These are phyloP conservation scores for Lasiodiplodia hormozganensis DNA, from an alignment of 2,329 filamentous ascomycete genomes.

Conservation along the genomic window DNA sequence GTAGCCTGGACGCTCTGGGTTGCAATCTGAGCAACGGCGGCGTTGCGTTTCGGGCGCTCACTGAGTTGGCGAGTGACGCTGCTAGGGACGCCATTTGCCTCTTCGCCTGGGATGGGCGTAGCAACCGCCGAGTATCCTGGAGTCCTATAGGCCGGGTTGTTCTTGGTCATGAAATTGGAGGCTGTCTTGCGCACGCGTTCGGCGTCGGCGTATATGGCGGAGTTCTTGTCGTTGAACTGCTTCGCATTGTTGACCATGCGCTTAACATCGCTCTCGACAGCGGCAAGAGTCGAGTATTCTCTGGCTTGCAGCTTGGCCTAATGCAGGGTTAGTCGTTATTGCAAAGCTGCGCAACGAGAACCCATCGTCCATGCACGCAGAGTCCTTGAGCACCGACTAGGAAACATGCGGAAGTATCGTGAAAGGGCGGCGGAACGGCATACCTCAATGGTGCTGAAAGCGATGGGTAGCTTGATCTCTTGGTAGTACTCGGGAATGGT, in stretches of 20 bases:
- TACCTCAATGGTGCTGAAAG: constrained; percentile 76
- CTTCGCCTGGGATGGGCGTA: constrained; percentile 69
- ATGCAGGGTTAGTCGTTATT: constrained; percentile 32
- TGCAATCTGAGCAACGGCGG: constrained; percentile 10
- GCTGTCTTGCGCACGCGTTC: constrained; percentile 86
- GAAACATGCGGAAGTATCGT: not conserved
- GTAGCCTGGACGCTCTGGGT: constrained; percentile 2
- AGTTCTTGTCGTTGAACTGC: constrained; percentile 77
- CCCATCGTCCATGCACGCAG: constrained; percentile 14
- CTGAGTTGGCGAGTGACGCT: constrained; percentile 27
- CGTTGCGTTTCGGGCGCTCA: constrained; percentile 28
- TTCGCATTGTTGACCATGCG: constrained; percentile 89
- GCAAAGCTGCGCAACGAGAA: not conserved
- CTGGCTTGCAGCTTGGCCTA: constrained; percentile 70
- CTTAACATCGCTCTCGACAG: constrained; percentile 85
- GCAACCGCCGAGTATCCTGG: constrained; percentile 73
- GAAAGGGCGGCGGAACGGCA: constrained; percentile 31
- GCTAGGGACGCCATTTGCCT: constrained; percentile 29
- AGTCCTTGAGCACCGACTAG: not conserved
- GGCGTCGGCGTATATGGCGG: constrained; percentile 79
- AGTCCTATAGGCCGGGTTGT: constrained; percentile 81
- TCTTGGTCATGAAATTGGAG: constrained; percentile 85
- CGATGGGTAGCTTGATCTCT: constrained; percentile 77
- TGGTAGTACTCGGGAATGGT: constrained; percentile 78
- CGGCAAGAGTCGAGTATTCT: constrained; percentile 73